Evolutionary conservation across 768 basidiomycete species (phyloP).

Genomic region (Kwoniella mangroviensis): DNA sequence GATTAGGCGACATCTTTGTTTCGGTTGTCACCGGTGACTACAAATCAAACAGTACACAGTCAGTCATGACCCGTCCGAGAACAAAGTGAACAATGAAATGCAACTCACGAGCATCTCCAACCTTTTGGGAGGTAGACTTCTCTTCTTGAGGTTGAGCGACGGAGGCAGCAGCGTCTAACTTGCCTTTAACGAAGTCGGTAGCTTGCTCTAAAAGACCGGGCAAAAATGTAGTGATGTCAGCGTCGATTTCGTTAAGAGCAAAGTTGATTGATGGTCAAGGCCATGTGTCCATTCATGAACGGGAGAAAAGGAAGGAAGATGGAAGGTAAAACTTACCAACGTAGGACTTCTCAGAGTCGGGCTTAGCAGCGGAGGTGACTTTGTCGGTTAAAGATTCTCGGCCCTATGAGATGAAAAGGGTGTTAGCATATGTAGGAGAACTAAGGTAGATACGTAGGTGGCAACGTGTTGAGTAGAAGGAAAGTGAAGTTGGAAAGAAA

Average conservation of each 20-base stretch:
- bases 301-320: no score
- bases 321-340: conserved; percentile 25
- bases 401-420: conserved; percentile 19
- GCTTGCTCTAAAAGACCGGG: no score
- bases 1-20: conserved; percentile 41
- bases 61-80: neutral
- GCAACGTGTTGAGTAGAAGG: neutral
- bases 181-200: conserved; percentile 39
- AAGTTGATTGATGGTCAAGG: no score
- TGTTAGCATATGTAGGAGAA: neutral
- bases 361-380: conserved; percentile 43
- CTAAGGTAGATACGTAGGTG: neutral
- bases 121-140: conserved; percentile 53
- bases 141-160: conserved; percentile 50
- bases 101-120: conserved; percentile 44
- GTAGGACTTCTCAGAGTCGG: conserved; percentile 50
- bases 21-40: conserved; percentile 46
- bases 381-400: conserved; percentile 48
- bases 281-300: no score
- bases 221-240: no score
- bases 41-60: neutral
- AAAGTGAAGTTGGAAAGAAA: neutral
- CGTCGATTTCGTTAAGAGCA: neutral
- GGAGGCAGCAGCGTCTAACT: conserved; percentile 47
- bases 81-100: no score